These are phyloP conservation scores for Neofusicoccum sp. DNA, from an alignment of 2,329 filamentous ascomycete species.

Conservation along the genomic window DNA sequence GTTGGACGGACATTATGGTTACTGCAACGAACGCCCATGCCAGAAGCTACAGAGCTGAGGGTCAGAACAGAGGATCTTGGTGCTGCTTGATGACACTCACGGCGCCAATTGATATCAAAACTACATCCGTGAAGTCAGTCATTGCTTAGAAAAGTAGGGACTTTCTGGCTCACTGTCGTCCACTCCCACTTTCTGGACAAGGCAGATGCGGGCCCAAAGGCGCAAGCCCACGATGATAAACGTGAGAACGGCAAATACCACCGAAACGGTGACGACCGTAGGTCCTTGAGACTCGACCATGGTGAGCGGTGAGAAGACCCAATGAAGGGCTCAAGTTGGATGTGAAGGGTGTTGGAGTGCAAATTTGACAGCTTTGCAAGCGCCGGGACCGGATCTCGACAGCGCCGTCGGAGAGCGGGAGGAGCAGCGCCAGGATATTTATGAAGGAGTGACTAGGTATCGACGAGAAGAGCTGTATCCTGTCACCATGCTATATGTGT, in stretches of 20 bases:
- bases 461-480: not conserved
- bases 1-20: slow-evolving; percentile 32
- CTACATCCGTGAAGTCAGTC: not conserved
- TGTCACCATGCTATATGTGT: not conserved
- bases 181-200: slow-evolving; percentile 33
- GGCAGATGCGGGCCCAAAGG: slow-evolving; percentile 41
- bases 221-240: slow-evolving; percentile 38
- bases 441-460: not conserved
- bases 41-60: slow-evolving; percentile 24
- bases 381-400: not conserved
- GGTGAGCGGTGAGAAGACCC: not conserved
- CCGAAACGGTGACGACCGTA: slow-evolving; percentile 32
- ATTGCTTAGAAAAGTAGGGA: not conserved
- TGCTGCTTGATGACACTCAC: slow-evolving; percentile 22
- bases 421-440: slow-evolving; percentile 2
- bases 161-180: slow-evolving; percentile 28
- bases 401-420: not conserved
- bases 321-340: not conserved
- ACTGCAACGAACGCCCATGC: slow-evolving; percentile 38
- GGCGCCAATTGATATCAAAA: slow-evolving; percentile 26
- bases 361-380: not conserved
- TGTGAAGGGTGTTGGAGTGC: not conserved
- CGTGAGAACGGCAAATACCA: slow-evolving; percentile 40
- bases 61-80: slow-evolving; percentile 21
- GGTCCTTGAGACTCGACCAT: slow-evolving; percentile 16